Conservation (phyloP, 371 early-diverging fungal species). For the Massospora cicadina region DNA sequence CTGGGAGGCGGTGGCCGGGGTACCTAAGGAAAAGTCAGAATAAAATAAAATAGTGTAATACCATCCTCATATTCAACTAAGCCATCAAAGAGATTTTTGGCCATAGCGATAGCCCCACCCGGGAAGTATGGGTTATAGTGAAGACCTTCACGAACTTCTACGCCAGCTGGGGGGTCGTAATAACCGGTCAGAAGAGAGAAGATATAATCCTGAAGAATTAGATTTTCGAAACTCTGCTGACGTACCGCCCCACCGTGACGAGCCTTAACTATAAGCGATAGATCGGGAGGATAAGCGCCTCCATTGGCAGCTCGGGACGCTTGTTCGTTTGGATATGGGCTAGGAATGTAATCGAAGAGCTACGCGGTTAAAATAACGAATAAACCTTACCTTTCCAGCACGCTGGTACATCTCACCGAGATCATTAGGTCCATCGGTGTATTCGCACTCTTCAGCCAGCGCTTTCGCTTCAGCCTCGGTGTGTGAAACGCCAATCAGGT, state of each 20-base stretch:
- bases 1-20: conserved; percentile 93
- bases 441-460: conserved; percentile 85
- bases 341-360: conserved; percentile 84
- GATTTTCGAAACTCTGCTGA: conserved; percentile 7
- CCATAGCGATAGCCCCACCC: conserved; percentile 97
- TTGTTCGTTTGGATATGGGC: conserved; percentile 92
- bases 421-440: conserved; percentile 88
- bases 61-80: conserved; percentile 92
- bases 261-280: conserved; percentile 86
- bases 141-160: conserved; percentile 84
- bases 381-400: conserved; percentile 65
- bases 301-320: conserved; percentile 92
- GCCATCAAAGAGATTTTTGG: conserved; percentile 81
- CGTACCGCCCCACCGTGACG: conserved; percentile 81
- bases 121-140: conserved; percentile 99
- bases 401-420: conserved; percentile 82
- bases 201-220: conserved; percentile 60
- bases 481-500: conserved; percentile 83
- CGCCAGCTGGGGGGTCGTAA: conserved; percentile 89
- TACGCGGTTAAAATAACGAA: conserved; percentile 12
- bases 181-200: conserved; percentile 91
- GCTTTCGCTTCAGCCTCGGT: conserved; percentile 83
- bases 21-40: conserved; percentile 19
- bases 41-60: conserved; percentile 15
- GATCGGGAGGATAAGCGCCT: conserved; percentile 92